Base-by-base conservation (phyloP, 2,329 filamentous ascomycete genomes). In the Nemania diffusa region DNA sequence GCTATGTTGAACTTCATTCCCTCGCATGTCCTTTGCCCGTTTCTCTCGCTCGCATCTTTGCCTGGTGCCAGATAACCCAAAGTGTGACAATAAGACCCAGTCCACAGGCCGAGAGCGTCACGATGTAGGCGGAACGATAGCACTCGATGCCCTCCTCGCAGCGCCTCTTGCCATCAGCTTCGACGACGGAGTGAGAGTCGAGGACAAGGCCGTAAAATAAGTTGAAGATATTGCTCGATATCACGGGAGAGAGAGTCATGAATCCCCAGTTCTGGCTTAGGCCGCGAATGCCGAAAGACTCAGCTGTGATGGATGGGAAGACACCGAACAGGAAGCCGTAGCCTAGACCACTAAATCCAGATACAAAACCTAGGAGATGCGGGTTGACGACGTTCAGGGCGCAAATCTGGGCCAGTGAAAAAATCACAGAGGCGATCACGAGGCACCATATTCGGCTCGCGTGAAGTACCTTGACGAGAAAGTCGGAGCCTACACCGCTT, bases 271-370 rank as follows among this genome's bases (percentile, higher is more conserved):
- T 99, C 77, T 97, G 93, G 62, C 91, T 94, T 53, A 99, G 84
- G 1, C 94, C 95, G 68, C 91, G 87, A 27, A 97, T 91, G 7
- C 96, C 96, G 78, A 99, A 99, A 0, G 91, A 91, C 77, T 98
- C 94, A 6, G 94, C 93, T 9, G 92, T 88, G 20, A 98, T 89
- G 13, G 94, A 94, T 0, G 96, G 96, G 79, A 92, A 97, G 22
- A 97, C 94, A 37, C 96, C 96, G 72, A 98, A 98, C 0, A 98
- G 85, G 71, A 97, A 93, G 2, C 96, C 96, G 78, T 99, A 99
- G 1, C 90, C 94, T 0, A 98, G 83, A 0, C 96, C 96, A 0
- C 92, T 97, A 24, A 97, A 85, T 0, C 90, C 88, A 0, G 94
- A 97, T 20, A 98, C 90, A 29, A 93, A 80, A 71, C 89, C 90